Percentiles rank a stretch among this genome's conserved stretches.
Conservation (phyloP, 2,329 filamentous ascomycete genomes). For the Phyllosticta paracitricarpa region DNA sequence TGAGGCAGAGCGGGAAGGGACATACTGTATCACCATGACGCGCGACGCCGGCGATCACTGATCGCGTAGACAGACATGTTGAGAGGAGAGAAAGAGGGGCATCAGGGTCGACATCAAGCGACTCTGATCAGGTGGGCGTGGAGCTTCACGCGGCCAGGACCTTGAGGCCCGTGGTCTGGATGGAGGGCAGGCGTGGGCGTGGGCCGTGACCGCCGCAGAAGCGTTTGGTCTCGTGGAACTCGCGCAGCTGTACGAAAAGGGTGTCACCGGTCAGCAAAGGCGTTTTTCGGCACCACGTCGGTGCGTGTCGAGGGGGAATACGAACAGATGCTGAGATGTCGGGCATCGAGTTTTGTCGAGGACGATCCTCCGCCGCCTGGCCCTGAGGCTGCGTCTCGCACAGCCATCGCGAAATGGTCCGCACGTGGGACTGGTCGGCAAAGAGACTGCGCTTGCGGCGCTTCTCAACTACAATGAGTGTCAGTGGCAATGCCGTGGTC, state of each 20-base stretch:
- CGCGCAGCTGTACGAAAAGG: background rate
- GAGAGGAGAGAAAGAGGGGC: background rate
- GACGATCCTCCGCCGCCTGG: slow-evolving; percentile 1
- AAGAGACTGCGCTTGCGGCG: slow-evolving; percentile 1
- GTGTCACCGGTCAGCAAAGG: background rate
- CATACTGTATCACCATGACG: background rate
- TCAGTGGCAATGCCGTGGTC: background rate
- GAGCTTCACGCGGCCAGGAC: background rate
- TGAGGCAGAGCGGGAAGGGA: background rate
- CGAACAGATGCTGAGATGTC: background rate
- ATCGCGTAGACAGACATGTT: background rate
- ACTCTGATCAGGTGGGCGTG: background rate
- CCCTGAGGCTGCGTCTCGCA: slow-evolving; percentile 3
- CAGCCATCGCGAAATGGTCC: slow-evolving; percentile 10
- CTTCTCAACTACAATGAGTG: background rate
- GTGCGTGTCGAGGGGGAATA: background rate
- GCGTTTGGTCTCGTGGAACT: slow-evolving; percentile 2
- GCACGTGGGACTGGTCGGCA: slow-evolving; percentile 3
- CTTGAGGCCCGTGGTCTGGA: background rate
- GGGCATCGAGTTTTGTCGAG: background rate
- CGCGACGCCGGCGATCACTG: background rate
- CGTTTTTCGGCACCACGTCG: background rate
- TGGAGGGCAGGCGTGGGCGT: background rate
- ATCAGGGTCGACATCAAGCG: background rate
- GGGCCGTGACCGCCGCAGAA: background rate